A percentile compares a stretch with the other conserved stretches of the same genome.
Conservation (phyloP, 306 rosid genomes). For the Alnus glutinosa region DNA sequence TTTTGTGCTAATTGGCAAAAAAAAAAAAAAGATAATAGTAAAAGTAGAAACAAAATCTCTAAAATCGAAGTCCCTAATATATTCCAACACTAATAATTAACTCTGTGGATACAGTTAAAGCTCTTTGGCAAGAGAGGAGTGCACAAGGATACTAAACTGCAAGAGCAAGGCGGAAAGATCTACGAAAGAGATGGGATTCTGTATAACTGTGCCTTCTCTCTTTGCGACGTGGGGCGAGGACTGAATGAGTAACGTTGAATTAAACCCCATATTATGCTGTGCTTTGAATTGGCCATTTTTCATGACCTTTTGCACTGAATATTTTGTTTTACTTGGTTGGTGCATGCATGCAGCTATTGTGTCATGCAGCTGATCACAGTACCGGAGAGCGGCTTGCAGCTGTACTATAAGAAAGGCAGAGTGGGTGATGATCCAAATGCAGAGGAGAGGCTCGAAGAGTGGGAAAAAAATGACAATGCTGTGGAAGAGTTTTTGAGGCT, state of each 20-base stretch:
- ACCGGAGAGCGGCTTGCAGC: conserved; percentile 53
- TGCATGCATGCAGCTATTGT: conserved; percentile 53
- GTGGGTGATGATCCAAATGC: conserved; percentile 79
- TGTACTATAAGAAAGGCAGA: conserved; percentile 74
- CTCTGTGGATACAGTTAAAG: conserved; percentile 61
- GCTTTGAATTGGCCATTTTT: conserved; percentile 5
- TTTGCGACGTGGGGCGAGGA: conserved; percentile 71
- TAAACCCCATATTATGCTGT: not conserved
- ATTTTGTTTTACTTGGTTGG: conserved; percentile 27
- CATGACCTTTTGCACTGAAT: conserved; percentile 1
- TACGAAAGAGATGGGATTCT: conserved; percentile 64
- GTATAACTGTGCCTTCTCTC: conserved; percentile 78
- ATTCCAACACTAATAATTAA: not conserved
- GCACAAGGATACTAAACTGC: conserved; percentile 67
- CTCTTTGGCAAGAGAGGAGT: conserved; percentile 82
- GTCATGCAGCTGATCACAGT: conserved; percentile 66
- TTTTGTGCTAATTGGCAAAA: not conserved
- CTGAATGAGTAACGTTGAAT: conserved; percentile 60
- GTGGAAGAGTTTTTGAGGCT: conserved; percentile 66
- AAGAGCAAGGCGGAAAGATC: conserved; percentile 66
- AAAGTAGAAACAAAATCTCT: too few relatives aligned
- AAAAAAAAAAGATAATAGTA: too few relatives aligned
- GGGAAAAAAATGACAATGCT: conserved; percentile 47
- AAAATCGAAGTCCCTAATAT: too few relatives aligned
- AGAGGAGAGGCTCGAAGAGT: conserved; percentile 71